Evolutionary conservation across 257 asterid genomes (phyloP).

Genomic region (Verbena officinalis): DNA sequence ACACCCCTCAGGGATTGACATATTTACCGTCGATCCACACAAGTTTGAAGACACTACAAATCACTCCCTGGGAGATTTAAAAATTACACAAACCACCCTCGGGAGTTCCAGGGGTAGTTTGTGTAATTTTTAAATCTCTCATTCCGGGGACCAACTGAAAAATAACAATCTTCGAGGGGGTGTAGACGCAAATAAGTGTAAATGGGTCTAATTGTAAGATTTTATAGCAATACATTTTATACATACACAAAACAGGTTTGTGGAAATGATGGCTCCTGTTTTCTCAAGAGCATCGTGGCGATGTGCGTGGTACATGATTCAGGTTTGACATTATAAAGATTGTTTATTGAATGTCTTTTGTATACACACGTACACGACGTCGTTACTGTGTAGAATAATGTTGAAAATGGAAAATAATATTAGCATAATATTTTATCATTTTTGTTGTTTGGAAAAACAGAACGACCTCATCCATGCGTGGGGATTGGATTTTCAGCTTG

Average conservation of each 20-base stretch:
- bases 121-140: no score
- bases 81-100: no score
- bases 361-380: not conserved
- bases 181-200: no score
- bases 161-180: no score
- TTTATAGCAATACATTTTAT: not conserved
- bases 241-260: slow-evolving; percentile 45
- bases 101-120: no score
- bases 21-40: no score
- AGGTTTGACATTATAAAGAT: slow-evolving; percentile 41
- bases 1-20: no score
- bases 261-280: slow-evolving; percentile 90
- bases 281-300: slow-evolving; percentile 78
- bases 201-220: no score
- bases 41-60: no score
- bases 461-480: slow-evolving; percentile 71
- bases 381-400: slow-evolving; percentile 4
- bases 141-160: no score
- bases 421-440: not conserved
- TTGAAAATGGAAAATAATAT: not conserved
- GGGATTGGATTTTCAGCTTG: slow-evolving; percentile 81
- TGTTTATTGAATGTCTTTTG: not conserved
- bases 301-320: slow-evolving; percentile 78
- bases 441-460: slow-evolving; percentile 36
- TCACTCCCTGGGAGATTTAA: no score